phyloP scores from a whole-genome alignment of 2,329 filamentous ascomycete species.

The Fusarium proliferatum region DNA sequence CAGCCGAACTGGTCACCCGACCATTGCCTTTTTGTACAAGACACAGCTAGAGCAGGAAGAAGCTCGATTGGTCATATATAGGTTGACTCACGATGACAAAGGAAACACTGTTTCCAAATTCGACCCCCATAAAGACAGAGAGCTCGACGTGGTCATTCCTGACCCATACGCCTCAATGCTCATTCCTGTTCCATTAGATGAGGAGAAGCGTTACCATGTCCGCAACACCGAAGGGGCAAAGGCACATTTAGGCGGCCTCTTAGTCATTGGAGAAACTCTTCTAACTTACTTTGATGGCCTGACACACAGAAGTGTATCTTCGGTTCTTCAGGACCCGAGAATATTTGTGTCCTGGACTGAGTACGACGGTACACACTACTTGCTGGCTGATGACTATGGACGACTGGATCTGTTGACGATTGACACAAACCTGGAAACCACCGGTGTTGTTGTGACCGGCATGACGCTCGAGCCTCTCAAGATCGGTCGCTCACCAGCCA shows the following conservation, averaged over 20 bases:
- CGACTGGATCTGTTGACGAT: slow-evolving; percentile 87
- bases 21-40: slow-evolving; percentile 69
- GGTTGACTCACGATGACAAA: slow-evolving; percentile 68
- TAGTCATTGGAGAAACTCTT: slow-evolving; percentile 82
- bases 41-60: slow-evolving; percentile 63
- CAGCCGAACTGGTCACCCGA: slow-evolving; percentile 68
- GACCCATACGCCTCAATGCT: slow-evolving; percentile 69
- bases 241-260: slow-evolving; percentile 74
- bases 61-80: slow-evolving; percentile 68
- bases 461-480: slow-evolving; percentile 71
- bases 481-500: slow-evolving; percentile 42
- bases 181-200: slow-evolving; percentile 70
- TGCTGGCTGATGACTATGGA: slow-evolving; percentile 94
- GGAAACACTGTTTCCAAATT: slow-evolving; percentile 65
- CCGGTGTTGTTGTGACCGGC: slow-evolving; percentile 73
- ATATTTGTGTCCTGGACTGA: slow-evolving; percentile 94
- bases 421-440: slow-evolving; percentile 71
- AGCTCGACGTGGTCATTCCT: slow-evolving; percentile 63
- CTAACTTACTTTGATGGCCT: slow-evolving; percentile 88
- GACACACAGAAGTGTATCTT: slow-evolving; percentile 73
- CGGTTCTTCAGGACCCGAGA: slow-evolving; percentile 76
- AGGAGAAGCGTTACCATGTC: slow-evolving; percentile 70
- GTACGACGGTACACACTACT: slow-evolving; percentile 82
- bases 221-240: slow-evolving; percentile 64
- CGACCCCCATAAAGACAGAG: slow-evolving; percentile 65